A percentile compares a stretch with the other conserved stretches of the same genome.
Evolutionary conservation across 2,329 filamentous ascomycete genomes (phyloP).

Genomic region (Didymosphaeria variabile): DNA sequence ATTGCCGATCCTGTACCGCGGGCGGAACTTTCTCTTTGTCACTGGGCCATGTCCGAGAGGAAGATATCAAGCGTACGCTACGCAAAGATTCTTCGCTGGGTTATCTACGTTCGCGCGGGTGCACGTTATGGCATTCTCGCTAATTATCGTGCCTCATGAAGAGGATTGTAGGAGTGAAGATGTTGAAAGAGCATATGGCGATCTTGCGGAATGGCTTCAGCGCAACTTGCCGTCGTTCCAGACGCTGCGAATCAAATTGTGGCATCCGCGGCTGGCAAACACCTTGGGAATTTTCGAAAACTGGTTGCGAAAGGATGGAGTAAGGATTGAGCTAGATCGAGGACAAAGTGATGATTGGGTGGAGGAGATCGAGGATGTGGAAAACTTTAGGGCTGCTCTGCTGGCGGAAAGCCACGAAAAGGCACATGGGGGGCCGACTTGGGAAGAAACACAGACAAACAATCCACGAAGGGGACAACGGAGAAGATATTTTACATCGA

Average conservation of each 20-base stretch:
- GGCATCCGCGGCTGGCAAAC: slow-evolving; percentile 20
- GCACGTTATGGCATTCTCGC: slow-evolving; percentile 30
- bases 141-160: slow-evolving; percentile 40
- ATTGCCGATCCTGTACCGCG: slow-evolving; percentile 36
- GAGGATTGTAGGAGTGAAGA: slow-evolving; percentile 35
- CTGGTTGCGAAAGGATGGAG: slow-evolving; percentile 21
- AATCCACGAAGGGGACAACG: background rate
- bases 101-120: slow-evolving; percentile 26
- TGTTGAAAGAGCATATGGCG: slow-evolving; percentile 25
- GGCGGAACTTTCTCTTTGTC: slow-evolving; percentile 37
- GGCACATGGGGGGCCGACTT: background rate
- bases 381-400: slow-evolving; percentile 1
- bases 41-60: slow-evolving; percentile 43
- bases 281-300: slow-evolving; percentile 12
- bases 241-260: slow-evolving; percentile 30
- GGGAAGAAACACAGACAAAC: background rate
- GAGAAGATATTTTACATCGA: background rate
- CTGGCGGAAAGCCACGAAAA: background rate
- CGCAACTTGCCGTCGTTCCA: slow-evolving; percentile 25
- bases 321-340: slow-evolving; percentile 18
- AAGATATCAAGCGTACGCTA: slow-evolving; percentile 46
- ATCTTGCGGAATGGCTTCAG: slow-evolving; percentile 29
- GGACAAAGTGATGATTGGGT: slow-evolving; percentile 5
- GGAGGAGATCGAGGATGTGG: slow-evolving; percentile 7
- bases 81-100: slow-evolving; percentile 32